phyloP scores from a whole-genome alignment of 2,329 filamentous ascomycete species.

The Exophiala xenobiotica region DNA sequence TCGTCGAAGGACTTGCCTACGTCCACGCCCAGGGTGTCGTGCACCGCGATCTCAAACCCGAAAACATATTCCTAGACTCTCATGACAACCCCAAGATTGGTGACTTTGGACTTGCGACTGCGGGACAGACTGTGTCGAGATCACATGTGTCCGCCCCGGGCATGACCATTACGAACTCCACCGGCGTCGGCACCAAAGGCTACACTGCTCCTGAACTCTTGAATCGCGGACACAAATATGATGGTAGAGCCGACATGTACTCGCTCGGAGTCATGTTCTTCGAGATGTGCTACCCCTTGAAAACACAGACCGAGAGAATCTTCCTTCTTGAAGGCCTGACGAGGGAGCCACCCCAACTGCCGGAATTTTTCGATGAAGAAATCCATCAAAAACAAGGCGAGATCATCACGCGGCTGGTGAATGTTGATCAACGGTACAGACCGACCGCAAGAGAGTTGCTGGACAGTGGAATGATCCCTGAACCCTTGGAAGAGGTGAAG shows the following conservation, averaged over 20 bases:
- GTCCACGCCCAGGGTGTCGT: conserved; percentile 91
- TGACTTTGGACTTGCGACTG: conserved; percentile 92
- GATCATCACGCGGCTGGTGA: conserved; percentile 77
- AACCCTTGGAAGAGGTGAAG: conserved; percentile 90
- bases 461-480: conserved; percentile 79
- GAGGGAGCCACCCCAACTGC: conserved; percentile 69
- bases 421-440: conserved; percentile 76
- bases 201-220: conserved; percentile 93
- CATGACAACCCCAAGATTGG: conserved; percentile 91
- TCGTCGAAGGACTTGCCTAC: conserved; percentile 84
- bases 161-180: conserved; percentile 22
- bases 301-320: conserved; percentile 63
- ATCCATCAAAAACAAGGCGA: conserved; percentile 60
- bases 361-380: conserved; percentile 63
- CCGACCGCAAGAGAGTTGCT: conserved; percentile 81
- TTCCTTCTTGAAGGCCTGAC: conserved; percentile 55
- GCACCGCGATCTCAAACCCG: conserved; percentile 92
- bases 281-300: conserved; percentile 77
- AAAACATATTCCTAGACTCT: conserved; percentile 95
- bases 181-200: conserved; percentile 71
- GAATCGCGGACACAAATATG: conserved; percentile 62
- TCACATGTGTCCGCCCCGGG: conserved; percentile 11
- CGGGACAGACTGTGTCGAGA: conserved; percentile 57
- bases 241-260: conserved; percentile 97
- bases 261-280: conserved; percentile 97